phyloP scores from a whole-genome alignment of 495 filamentous ascomycete genomes.

The Staphylotrichum tortipilum region DNA sequence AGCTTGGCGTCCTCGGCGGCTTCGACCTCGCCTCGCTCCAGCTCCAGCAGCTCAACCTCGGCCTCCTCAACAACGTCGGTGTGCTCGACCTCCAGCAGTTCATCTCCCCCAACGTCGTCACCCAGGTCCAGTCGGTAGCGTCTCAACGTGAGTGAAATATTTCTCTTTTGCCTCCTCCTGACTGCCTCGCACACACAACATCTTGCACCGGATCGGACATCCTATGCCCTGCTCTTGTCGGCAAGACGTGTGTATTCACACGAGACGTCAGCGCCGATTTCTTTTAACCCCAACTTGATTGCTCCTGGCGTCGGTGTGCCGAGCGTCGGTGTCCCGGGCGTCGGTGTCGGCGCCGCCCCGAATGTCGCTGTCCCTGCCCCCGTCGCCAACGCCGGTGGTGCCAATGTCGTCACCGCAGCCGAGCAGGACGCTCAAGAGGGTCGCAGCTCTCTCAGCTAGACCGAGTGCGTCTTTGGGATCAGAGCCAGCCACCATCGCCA shows the following conservation, averaged over 20 bases:
- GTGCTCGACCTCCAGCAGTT: conserved; percentile 31
- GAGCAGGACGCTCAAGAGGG: conserved; percentile 26
- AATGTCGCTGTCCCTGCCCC: not conserved
- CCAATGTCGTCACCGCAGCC: conserved; percentile 20
- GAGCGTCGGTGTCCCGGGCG: not conserved
- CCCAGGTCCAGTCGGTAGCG: conserved; percentile 33
- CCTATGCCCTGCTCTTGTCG: not conserved
- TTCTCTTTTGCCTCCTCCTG: not conserved
- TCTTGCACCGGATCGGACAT: not conserved
- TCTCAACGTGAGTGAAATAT: conserved; percentile 20
- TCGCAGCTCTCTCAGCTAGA: conserved; percentile 14
- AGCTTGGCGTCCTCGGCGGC: conserved; percentile 36
- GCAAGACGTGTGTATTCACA: conserved; percentile 13
- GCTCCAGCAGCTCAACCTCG: conserved; percentile 32
- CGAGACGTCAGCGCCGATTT: conserved; percentile 11
- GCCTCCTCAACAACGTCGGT: conserved; percentile 31
- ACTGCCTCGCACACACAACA: not conserved
- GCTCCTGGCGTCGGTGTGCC: not conserved
- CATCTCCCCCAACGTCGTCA: conserved; percentile 26
- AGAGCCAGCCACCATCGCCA: not conserved
- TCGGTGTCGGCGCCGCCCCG: not conserved
- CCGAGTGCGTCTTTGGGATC: not conserved
- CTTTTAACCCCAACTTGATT: conserved; percentile 4
- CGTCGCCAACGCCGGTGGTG: not conserved
- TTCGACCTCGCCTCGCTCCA: conserved; percentile 36